These are phyloP conservation scores for Vicia sativa DNA, from an alignment of 306 rosid species.

Conservation along the genomic window DNA sequence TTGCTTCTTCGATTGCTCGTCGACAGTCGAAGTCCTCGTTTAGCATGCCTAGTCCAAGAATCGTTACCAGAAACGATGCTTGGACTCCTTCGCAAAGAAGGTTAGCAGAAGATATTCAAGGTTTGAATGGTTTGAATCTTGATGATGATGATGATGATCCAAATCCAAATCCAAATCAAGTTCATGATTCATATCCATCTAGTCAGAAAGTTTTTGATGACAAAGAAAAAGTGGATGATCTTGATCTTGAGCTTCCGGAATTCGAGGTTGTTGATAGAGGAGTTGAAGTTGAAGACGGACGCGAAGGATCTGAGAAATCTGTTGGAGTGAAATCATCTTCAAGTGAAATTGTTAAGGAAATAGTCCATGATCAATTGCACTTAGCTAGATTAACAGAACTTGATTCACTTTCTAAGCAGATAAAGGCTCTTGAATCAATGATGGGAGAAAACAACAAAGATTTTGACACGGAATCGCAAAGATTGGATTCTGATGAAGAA, in stretches of 20 bases:
- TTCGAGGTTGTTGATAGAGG: conserved; percentile 90
- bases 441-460: conserved; percentile 52
- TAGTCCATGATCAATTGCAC: conserved; percentile 63
- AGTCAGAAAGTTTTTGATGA: conserved; percentile 44
- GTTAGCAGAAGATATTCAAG: conserved; percentile 48
- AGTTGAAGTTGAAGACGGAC: conserved; percentile 65
- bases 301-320: conserved; percentile 54
- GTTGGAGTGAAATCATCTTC: conserved; percentile 50
- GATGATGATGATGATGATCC: conserved; percentile 69
- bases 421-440: conserved; percentile 83
- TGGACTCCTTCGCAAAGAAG: conserved; percentile 72
- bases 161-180: conserved; percentile 43
- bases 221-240: conserved; percentile 60
- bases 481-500: conserved; percentile 81
- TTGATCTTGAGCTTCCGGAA: conserved; percentile 75
- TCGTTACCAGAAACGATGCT: conserved; percentile 64
- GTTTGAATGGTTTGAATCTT: conserved; percentile 68
- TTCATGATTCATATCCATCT: conserved; percentile 43
- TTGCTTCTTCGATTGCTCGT: conserved; percentile 54
- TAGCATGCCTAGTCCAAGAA: conserved; percentile 74
- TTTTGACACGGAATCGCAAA: conserved; percentile 60
- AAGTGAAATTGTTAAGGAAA: conserved; percentile 76
- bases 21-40: conserved; percentile 82
- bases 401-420: conserved; percentile 83
- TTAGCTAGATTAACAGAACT: conserved; percentile 62